Evolutionary conservation across 208 protist genomes (phyloP).

Genomic region (Crithidia expoeki): DNA sequence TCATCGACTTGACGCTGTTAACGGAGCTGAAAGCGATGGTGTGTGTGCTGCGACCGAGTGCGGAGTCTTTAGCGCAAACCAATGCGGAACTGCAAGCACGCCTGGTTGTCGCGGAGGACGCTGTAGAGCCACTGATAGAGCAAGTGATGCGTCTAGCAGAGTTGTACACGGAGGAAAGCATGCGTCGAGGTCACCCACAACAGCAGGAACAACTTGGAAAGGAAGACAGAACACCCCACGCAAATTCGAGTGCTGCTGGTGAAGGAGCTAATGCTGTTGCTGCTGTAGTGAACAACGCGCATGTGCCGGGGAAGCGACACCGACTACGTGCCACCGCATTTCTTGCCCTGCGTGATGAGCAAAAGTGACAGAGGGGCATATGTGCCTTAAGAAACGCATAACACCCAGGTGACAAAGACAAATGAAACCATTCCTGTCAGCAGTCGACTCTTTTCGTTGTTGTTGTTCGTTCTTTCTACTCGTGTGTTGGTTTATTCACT

Average conservation of each 20-base stretch:
- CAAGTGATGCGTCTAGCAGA: conserved; percentile 20
- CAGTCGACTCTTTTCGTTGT: no score
- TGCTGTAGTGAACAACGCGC: neutral
- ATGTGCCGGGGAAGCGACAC: conserved; percentile 7
- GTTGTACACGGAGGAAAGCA: conserved; percentile 16
- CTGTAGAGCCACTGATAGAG: conserved; percentile 17
- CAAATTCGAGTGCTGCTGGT: no score
- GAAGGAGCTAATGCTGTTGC: no score
- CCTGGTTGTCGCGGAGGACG: conserved; percentile 9
- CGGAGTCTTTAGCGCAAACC: conserved; percentile 20
- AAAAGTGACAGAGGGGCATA: neutral
- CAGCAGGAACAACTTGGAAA: neutral
- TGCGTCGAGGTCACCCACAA: neutral
- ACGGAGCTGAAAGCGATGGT: conserved; percentile 23
- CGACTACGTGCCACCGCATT: conserved; percentile 5
- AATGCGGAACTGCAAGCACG: conserved; percentile 30
- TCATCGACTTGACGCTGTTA: conserved; percentile 13
- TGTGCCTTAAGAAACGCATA: no score
- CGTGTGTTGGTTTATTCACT: no score
- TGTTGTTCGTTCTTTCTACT: no score
- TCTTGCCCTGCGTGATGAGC: neutral
- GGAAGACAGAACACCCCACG: neutral
- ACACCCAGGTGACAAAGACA: no score
- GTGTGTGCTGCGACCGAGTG: conserved; percentile 26
- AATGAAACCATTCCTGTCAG: no score